Evolutionary conservation across 1,284 basidiomycete species (phyloP).

Genomic region (Ceratobasidium sp.): DNA sequence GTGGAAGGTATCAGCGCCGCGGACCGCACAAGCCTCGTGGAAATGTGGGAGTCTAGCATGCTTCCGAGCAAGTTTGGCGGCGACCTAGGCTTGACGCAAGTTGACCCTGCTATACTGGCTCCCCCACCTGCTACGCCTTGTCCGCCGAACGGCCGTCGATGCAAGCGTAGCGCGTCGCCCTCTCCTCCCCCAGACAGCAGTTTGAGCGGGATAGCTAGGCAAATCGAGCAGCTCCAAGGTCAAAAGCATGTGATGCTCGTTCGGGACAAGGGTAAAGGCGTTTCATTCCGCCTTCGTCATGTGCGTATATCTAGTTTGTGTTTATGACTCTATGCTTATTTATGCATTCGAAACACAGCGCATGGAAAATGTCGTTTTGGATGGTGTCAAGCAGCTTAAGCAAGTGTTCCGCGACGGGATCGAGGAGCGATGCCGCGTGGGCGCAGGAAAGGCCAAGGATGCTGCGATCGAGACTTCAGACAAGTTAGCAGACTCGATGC

Average conservation of each 20-base stretch:
- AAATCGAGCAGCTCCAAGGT: neutral
- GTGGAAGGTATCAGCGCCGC: constrained; percentile 62
- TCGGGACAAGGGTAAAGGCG: constrained; percentile 52
- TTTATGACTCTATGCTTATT: constrained; percentile 26
- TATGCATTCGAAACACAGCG: constrained; percentile 61
- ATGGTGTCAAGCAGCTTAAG: constrained; percentile 55
- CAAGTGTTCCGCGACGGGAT: constrained; percentile 64
- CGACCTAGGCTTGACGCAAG: constrained; percentile 1
- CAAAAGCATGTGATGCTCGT: neutral
- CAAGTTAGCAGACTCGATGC: constrained; percentile 64
- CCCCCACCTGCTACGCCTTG: neutral
- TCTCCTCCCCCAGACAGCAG: constrained; percentile 9
- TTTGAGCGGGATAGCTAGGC: constrained; percentile 12
- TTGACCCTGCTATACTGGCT: neutral
- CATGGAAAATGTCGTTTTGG: constrained; percentile 55
- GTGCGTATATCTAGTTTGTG: constrained; percentile 52
- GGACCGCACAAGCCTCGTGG: constrained; percentile 63
- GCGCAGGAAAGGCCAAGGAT: constrained; percentile 61
- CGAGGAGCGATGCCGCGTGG: constrained; percentile 67
- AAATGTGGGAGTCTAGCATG: constrained; percentile 63
- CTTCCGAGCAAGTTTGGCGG: constrained; percentile 6
- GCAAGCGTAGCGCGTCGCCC: neutral
- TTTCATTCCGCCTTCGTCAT: constrained; percentile 62
- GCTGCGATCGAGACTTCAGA: constrained; percentile 63
- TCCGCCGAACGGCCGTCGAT: neutral